Base-by-base conservation (phyloP, 352 stramenopile genomes). In the Aphanomyces astaci region DNA sequence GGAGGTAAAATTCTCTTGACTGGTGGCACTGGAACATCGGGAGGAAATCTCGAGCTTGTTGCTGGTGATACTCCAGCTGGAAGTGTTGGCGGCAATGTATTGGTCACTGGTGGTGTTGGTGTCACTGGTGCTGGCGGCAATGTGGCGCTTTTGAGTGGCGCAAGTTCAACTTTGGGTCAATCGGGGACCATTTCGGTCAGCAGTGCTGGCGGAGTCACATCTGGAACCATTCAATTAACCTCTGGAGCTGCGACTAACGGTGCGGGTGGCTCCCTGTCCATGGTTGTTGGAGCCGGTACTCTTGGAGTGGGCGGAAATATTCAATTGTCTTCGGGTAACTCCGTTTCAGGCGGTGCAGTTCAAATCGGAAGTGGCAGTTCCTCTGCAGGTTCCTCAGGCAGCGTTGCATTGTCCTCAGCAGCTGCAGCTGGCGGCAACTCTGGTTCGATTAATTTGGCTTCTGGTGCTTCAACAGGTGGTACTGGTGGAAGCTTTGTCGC, bases 121-220 rank as follows among this genome's bases (percentile, higher is more conserved):
- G 31, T 56, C 43, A 59, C 60, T 32, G 60, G 60, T 56, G 28
- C 36, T 1, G 56, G 77, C 30, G 84, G 86, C 0, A 71, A 75
- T 4, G 75, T 94, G 3, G 75, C 75, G 9, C 51, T 97, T 19
- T 73, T 83, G 64, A 79, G 89, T 65, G 93, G 93, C 28, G 77
- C 67, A 30, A 90, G 82, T 17, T 73, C 72, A 4, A 81, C 89
- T 49, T 82, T 76, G 24, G 82, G 81, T 71, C 81, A 83, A 27
- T 76, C 75, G 43, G 68, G 90, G 28, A 67, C 66, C 0, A 43
- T 88, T 13, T 28, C 75, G 22, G 87, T 82, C 1, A 81, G 80
- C 32, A 78, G 82, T 63, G 81, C 82, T 39, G 56, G 79, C 46
- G 78, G 75, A 55, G 81, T 81, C 11, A 82, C 79, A 4, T 89